Base-by-base conservation (phyloP, 139 green algal species). In the Yamagishiella unicocca region DNA sequence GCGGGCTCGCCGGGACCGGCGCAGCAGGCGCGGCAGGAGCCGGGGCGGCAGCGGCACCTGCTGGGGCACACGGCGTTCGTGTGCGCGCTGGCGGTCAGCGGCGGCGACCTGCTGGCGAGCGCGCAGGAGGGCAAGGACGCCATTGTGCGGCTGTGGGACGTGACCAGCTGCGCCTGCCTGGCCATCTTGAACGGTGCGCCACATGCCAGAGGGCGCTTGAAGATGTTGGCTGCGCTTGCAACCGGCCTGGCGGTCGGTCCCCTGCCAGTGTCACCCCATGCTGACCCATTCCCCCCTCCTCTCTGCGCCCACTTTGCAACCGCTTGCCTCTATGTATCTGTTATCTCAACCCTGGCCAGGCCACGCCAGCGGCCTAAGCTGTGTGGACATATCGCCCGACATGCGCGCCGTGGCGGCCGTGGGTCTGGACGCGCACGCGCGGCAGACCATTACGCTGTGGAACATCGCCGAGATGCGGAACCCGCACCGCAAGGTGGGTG, bases 401-500 rank as follows among this genome's bases (percentile, higher is more conserved):
- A 90, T 92, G 42, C 72, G 83, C 14, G 85, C 82, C 21, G 85
- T 98, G 76, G 83, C 92, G 19, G 96, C 84, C 1, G 95, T 96
- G 40, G 96, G 96, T 0, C 73, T 94, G 64, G 94, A 97, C 71
- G 58, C 35, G 19, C 84, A 93, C 10, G 88, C 67, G 2, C 85
- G 91, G 50, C 96, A 98, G 92, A 62, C 90, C 43, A 92, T 98
- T 6, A 93, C 92, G 22, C 85, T 96, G 72, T 97, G 95, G 95
- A 91, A 96, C 90, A 95, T 98, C 55, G 71, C 88, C 2, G 79
- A 79, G 9, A 50, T 93, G 40, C 43, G 82, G 1, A 40, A 40
- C 0, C 88, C 81, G 84, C 90, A 94, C 53, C 55, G 80, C 29
- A 64, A 85, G 61, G 33, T 71, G n/a, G 25, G 46, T 58, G n/a